A percentile compares a stretch with the other conserved stretches of the same genome.
phyloP scores from a whole-genome alignment of 2,329 filamentous ascomycete genomes.

The Fusarium multiceps region DNA sequence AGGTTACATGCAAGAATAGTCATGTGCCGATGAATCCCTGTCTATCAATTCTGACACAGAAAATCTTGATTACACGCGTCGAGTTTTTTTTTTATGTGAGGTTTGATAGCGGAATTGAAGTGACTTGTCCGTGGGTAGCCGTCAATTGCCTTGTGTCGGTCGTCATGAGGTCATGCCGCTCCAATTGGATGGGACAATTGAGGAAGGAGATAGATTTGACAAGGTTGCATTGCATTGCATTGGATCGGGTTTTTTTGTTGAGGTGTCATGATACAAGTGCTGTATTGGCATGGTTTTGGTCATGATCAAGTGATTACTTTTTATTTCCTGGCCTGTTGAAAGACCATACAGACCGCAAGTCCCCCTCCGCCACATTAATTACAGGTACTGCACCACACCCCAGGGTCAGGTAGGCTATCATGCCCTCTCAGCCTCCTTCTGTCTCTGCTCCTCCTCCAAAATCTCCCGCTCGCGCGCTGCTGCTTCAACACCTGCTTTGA shows the following conservation, averaged over 20 bases:
- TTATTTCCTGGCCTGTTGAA: constrained; percentile 41
- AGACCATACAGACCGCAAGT: constrained; percentile 33
- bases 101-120: constrained; percentile 35
- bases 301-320: constrained; percentile 34
- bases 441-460: constrained; percentile 68
- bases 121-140: constrained; percentile 40
- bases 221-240: constrained; percentile 28
- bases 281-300: background rate
- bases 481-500: constrained; percentile 83
- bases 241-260: constrained; percentile 12
- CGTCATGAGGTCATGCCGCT: constrained; percentile 24
- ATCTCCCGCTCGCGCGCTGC: constrained; percentile 71
- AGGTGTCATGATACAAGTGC: constrained; percentile 22
- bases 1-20: constrained; percentile 9
- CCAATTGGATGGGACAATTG: background rate
- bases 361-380: constrained; percentile 14
- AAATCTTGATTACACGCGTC: background rate
- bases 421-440: constrained; percentile 57
- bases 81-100: background rate
- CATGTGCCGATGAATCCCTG: constrained; percentile 24
- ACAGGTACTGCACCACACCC: constrained; percentile 10
- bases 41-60: constrained; percentile 28
- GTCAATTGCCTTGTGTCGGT: constrained; percentile 40
- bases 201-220: background rate
- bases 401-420: background rate